These are phyloP conservation scores for Ceratobasidium theobromae DNA, from an alignment of 1,284 basidiomycete genomes.

Conservation along the genomic window DNA sequence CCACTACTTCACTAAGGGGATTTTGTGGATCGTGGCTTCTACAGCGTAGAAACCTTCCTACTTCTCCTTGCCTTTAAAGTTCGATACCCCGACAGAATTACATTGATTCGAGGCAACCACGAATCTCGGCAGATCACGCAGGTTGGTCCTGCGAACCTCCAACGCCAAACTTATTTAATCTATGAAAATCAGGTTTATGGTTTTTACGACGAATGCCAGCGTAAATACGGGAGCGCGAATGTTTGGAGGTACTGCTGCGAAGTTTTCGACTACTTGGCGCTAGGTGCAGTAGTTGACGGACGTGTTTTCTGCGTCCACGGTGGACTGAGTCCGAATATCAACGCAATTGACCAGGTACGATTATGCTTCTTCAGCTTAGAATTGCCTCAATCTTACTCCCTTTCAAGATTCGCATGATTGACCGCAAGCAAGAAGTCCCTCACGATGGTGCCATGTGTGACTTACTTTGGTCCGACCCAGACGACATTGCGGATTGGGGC, in stretches of 20 bases:
- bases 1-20: constrained; percentile 61
- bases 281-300: constrained; percentile 94
- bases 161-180: background rate
- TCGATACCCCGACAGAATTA: constrained; percentile 96
- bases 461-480: constrained; percentile 97
- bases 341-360: constrained; percentile 83
- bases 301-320: constrained; percentile 92
- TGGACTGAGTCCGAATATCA: constrained; percentile 85
- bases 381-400: background rate
- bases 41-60: constrained; percentile 95
- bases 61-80: constrained; percentile 95
- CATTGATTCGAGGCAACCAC: constrained; percentile 96
- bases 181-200: constrained; percentile 73
- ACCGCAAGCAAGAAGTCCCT: constrained; percentile 98
- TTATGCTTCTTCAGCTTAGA: constrained; percentile 28
- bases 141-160: constrained; percentile 27
- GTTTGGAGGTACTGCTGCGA: constrained; percentile 99
- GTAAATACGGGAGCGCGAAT: constrained; percentile 93
- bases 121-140: constrained; percentile 99
- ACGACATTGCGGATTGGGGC: constrained; percentile 94
- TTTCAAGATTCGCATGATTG: constrained; percentile 86
- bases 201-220: constrained; percentile 97
- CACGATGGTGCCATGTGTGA: constrained; percentile 99
- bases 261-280: constrained; percentile 94
- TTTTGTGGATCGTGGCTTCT: constrained; percentile 96